Percentiles rank a stretch among this genome's conserved stretches.
These are phyloP conservation scores for Massarina eburnea DNA, from an alignment of 2,329 filamentous ascomycete species.

Conservation along the genomic window DNA sequence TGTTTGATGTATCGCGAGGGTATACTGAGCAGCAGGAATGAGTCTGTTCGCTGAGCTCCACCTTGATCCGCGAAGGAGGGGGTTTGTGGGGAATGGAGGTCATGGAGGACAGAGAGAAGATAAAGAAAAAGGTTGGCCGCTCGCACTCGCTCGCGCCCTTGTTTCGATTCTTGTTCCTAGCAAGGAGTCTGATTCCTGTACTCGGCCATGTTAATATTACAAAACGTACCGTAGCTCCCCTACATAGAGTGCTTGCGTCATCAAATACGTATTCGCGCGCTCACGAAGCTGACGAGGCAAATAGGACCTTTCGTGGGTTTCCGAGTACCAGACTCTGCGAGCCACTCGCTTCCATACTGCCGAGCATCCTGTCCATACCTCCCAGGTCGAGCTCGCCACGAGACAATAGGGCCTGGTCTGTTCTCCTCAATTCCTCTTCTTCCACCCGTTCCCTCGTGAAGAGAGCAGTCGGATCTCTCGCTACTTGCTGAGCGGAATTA, in stretches of 20 bases:
- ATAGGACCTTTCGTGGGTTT: constrained; percentile 38
- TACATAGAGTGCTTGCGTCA: background rate
- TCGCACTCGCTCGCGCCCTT: background rate
- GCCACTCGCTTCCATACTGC: constrained; percentile 32
- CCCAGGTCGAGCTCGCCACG: constrained; percentile 50
- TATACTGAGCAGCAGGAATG: constrained; percentile 59
- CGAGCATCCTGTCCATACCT: constrained; percentile 51
- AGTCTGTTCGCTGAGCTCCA: constrained; percentile 55
- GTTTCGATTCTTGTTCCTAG: background rate
- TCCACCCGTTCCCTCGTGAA: constrained; percentile 32
- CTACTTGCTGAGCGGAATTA: constrained; percentile 31
- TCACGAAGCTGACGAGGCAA: constrained; percentile 32
- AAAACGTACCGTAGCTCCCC: background rate
- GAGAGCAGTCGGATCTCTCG: constrained; percentile 29
- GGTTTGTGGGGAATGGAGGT: background rate
- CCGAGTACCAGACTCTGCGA: constrained; percentile 29
- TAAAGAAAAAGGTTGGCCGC: background rate
- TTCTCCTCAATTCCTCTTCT: constrained; percentile 28
- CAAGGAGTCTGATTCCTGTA: background rate
- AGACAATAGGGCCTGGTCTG: constrained; percentile 49
- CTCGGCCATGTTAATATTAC: background rate
- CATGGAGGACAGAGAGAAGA: background rate
- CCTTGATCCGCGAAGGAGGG: constrained; percentile 49
- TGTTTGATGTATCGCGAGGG: constrained; percentile 52
- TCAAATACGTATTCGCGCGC: background rate